Base-by-base conservation (phyloP, 1,284 basidiomycete genomes). In the Puccinia triticina region DNA sequence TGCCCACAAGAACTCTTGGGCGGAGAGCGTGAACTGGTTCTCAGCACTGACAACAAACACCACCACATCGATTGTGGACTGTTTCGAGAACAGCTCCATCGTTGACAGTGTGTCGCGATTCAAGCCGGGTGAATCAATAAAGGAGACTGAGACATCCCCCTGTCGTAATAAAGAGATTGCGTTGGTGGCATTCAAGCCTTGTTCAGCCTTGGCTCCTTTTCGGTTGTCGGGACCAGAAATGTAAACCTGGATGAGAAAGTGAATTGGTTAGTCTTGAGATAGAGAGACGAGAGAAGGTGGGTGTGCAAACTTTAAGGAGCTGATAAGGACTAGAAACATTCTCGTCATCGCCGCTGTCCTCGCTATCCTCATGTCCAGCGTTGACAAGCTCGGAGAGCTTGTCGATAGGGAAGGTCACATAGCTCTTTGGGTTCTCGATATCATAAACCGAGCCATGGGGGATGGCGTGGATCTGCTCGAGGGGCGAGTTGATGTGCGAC, bases 21-120 rank as follows among this genome's bases (percentile, higher is more conserved):
- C 94, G 0, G 94, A 96, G 10, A 98, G 90, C 0, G 97, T 99
- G 87, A 99, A 98, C 89, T 99, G 96, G 88, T 99, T 99, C 88
- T 98, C 96, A 10, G 97, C 95, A 0, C 93, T 95, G 72, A 98
- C 95, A 84, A 98, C 95, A 87, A 99, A 99, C 79, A 99, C 96
- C 82, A 99, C 92, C 40, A 99, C 96, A 86, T 99, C 97, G 80
- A 99, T 99, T 88, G 98, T 95, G 87, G 97, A 94, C 87, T 99
- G 96, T 48, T 95, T 93, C 26, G 96, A 92, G 86, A 99, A 99
- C 71, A 98, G 89, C 11, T 95, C 94, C 1, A 96, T 99, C 0
- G 97, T 99, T 89, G 97, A 94, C 86, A 96, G 88, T 82, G 92
- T 95, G 88, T 99, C 97, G 82, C 95, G 92, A 88, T 99, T 99